phyloP scores from a whole-genome alignment of 139 green algal genomes.

The Picochlorum sp. region DNA sequence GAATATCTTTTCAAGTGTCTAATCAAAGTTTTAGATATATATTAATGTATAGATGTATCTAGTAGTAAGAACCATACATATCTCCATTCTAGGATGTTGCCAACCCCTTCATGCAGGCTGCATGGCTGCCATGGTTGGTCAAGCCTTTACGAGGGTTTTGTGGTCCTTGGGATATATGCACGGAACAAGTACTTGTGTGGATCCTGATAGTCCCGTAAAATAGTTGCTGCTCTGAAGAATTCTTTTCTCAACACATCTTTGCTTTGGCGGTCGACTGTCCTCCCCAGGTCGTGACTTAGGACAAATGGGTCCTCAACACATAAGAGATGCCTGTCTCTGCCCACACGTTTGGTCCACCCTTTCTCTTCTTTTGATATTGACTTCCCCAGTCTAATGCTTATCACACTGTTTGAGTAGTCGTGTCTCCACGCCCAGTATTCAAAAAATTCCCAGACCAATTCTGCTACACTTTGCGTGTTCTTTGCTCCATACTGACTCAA shows the following conservation, averaged over 20 bases:
- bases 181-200: constrained; percentile 22
- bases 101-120: too few species aligned
- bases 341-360: constrained; percentile 80
- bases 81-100: too few species aligned
- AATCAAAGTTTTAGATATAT: too few species aligned
- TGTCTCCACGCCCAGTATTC: constrained; percentile 85
- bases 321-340: constrained; percentile 79
- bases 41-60: too few species aligned
- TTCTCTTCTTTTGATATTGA: constrained; percentile 72
- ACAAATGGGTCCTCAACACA: constrained; percentile 91
- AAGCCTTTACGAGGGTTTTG: neutral
- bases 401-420: constrained; percentile 73
- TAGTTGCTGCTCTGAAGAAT: constrained; percentile 55
- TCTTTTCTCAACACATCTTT: constrained; percentile 56
- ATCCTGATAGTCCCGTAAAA: constrained; percentile 43
- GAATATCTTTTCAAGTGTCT: too few species aligned
- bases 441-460: constrained; percentile 83
- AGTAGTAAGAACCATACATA: too few species aligned
- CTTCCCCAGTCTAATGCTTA: constrained; percentile 60
- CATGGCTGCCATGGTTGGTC: neutral
- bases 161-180: neutral
- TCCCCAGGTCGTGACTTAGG: constrained; percentile 78
- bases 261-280: constrained; percentile 71
- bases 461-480: constrained; percentile 72
- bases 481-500: constrained; percentile 56